phyloP scores from a whole-genome alignment of 495 filamentous ascomycete species.

The Pyrenopolyporus hunteri region DNA sequence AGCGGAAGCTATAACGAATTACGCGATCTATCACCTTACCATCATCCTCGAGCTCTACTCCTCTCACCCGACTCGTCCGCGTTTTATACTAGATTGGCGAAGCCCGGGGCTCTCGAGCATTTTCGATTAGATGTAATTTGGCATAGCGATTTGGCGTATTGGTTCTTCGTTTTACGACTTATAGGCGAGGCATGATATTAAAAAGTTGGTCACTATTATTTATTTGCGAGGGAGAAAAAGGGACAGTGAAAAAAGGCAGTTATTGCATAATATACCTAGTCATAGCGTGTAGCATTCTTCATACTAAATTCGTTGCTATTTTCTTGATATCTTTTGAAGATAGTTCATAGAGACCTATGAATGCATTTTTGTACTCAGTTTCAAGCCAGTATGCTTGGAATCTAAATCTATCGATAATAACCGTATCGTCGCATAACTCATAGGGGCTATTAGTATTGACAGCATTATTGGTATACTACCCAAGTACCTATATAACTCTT shows the following conservation, averaged over 20 bases:
- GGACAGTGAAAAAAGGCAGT: conserved; percentile 9
- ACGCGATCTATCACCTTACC: neutral
- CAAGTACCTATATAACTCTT: no score
- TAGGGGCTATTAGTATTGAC: no score
- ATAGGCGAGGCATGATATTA: conserved; percentile 19
- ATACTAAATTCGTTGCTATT: neutral
- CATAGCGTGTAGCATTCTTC: conserved; percentile 20
- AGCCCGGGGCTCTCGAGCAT: neutral
- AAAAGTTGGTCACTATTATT: conserved; percentile 15
- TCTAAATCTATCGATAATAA: no score
- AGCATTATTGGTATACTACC: no score
- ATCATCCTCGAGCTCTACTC: neutral
- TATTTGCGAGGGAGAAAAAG: neutral
- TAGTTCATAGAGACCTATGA: no score
- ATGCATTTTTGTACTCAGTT: no score
- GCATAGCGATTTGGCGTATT: conserved; percentile 27
- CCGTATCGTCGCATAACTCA: no score
- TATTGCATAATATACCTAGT: conserved; percentile 21
- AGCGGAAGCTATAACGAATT: conserved; percentile 49
- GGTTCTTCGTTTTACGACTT: conserved; percentile 13
- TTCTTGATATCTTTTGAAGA: conserved; percentile 3
- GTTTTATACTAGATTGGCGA: neutral
- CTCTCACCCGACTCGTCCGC: neutral
- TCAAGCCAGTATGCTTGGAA: no score
- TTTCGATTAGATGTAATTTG: conserved; percentile 4